A percentile compares a stretch with the other conserved stretches of the same genome.
Evolutionary conservation across 2,329 filamentous ascomycete species (phyloP).

Genomic region (Trichoderma sp.): DNA sequence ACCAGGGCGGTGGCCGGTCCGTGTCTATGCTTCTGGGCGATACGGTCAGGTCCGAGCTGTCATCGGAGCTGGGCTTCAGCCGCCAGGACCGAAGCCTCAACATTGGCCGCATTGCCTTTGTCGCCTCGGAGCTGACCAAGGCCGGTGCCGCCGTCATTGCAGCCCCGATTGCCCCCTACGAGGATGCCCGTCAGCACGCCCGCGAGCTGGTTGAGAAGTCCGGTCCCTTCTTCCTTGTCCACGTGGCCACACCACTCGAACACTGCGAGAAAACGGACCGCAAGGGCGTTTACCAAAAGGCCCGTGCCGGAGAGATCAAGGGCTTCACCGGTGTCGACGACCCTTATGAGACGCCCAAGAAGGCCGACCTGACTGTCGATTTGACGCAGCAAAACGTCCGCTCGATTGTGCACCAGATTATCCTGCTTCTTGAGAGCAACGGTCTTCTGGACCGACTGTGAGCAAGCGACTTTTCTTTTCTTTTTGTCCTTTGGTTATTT

Average conservation of each 20-base stretch:
- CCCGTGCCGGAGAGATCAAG: slow-evolving; percentile 87
- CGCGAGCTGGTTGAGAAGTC: slow-evolving; percentile 83
- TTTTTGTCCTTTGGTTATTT: background rate
- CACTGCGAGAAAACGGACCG: slow-evolving; percentile 94
- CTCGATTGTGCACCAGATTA: slow-evolving; percentile 94
- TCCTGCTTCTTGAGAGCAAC: slow-evolving; percentile 84
- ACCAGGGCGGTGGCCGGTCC: slow-evolving; percentile 94
- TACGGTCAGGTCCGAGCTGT: slow-evolving; percentile 90
- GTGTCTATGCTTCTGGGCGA: slow-evolving; percentile 94
- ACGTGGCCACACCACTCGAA: slow-evolving; percentile 90
- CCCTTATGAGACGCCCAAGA: slow-evolving; percentile 82
- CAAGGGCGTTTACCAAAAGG: slow-evolving; percentile 81
- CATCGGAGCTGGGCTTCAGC: slow-evolving; percentile 92
- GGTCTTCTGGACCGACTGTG: slow-evolving; percentile 76
- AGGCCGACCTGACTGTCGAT: slow-evolving; percentile 83
- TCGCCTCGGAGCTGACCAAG: slow-evolving; percentile 90
- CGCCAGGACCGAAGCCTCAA: slow-evolving; percentile 90
- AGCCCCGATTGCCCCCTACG: slow-evolving; percentile 92
- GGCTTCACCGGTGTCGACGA: slow-evolving; percentile 98
- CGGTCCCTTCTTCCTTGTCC: slow-evolving; percentile 90
- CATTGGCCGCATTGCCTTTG: slow-evolving; percentile 94
- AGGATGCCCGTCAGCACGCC: slow-evolving; percentile 71
- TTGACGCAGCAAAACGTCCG: slow-evolving; percentile 82
- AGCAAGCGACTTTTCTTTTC: slow-evolving; percentile 16
- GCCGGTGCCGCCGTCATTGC: slow-evolving; percentile 93